phyloP scores from a whole-genome alignment of 345 rosid species.

The Lumnitzera littorea region DNA sequence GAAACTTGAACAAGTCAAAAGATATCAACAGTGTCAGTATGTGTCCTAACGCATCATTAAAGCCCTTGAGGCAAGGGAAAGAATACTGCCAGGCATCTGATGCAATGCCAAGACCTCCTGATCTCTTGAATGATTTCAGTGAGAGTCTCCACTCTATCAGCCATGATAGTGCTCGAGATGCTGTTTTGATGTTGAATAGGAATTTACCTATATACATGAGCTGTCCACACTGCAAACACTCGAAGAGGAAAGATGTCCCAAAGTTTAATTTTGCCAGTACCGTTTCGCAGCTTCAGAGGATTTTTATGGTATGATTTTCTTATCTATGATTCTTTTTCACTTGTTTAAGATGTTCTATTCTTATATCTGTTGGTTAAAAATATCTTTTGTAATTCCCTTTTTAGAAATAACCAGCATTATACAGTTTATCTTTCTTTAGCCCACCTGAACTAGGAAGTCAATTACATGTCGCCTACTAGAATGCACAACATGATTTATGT shows the following conservation, averaged over 20 bases:
- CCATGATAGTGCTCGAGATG: slow-evolving; percentile 42
- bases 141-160: slow-evolving; percentile 29
- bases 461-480: too few species aligned
- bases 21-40: slow-evolving; percentile 27
- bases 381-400: too few species aligned
- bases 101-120: slow-evolving; percentile 16
- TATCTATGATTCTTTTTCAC: background rate
- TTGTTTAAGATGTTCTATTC: too few species aligned
- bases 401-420: too few species aligned
- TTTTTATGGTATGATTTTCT: slow-evolving; percentile 50
- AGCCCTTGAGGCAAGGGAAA: slow-evolving; percentile 24
- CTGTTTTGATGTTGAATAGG: slow-evolving; percentile 53
- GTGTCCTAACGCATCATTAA: slow-evolving; percentile 13
- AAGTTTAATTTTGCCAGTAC: slow-evolving; percentile 52
- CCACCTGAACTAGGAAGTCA: too few species aligned
- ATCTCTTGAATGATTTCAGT: slow-evolving; percentile 25
- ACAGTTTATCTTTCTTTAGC: too few species aligned
- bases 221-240: slow-evolving; percentile 56
- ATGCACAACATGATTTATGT: too few species aligned
- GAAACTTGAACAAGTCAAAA: slow-evolving; percentile 36
- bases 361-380: too few species aligned
- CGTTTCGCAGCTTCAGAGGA: slow-evolving; percentile 74
- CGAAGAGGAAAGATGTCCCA: slow-evolving; percentile 37
- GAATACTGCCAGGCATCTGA: slow-evolving; percentile 24
- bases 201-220: slow-evolving; percentile 61